Conservation (phyloP, 352 stramenopile species). For the Pythium volutum region DNA sequence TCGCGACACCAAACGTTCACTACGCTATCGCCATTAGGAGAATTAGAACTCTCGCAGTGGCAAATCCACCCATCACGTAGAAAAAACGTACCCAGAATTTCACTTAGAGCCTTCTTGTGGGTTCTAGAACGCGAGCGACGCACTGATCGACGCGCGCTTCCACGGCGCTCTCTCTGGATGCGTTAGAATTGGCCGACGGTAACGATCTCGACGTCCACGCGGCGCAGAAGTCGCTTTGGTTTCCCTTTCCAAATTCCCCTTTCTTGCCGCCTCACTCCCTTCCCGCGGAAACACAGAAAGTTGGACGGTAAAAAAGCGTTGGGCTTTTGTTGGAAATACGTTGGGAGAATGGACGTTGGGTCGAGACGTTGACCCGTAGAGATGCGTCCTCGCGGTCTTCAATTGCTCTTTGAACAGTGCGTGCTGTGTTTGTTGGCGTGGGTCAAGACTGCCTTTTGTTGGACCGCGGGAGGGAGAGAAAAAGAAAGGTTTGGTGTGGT, state of each 20-base stretch:
- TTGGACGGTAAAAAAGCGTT: not conserved
- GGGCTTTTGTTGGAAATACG: not conserved
- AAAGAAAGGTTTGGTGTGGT: slow-evolving; percentile 10
- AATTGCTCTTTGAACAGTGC: slow-evolving; percentile 6
- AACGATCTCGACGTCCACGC: not conserved
- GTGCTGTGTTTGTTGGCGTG: slow-evolving; percentile 6
- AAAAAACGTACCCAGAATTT: slow-evolving; percentile 4
- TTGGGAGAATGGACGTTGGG: not conserved
- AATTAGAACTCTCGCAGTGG: not conserved
- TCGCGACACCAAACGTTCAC: not conserved
- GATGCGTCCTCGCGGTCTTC: not conserved
- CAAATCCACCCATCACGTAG: not conserved
- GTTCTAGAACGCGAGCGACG: not conserved
- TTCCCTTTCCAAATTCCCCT: not conserved
- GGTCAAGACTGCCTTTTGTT: slow-evolving; percentile 2
- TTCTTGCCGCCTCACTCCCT: not conserved
- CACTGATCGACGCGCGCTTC: not conserved
- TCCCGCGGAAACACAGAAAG: not conserved
- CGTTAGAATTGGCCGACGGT: not conserved
- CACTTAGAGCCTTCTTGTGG: not conserved
- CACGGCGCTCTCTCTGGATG: not conserved
- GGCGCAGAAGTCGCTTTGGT: not conserved
- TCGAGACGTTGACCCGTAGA: too few species aligned
- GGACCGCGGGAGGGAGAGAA: slow-evolving; percentile 7
- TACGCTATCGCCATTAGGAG: not conserved